Evolutionary conservation across 805 yeast genomes (phyloP).

Genomic region (Candida broadrunensis): DNA sequence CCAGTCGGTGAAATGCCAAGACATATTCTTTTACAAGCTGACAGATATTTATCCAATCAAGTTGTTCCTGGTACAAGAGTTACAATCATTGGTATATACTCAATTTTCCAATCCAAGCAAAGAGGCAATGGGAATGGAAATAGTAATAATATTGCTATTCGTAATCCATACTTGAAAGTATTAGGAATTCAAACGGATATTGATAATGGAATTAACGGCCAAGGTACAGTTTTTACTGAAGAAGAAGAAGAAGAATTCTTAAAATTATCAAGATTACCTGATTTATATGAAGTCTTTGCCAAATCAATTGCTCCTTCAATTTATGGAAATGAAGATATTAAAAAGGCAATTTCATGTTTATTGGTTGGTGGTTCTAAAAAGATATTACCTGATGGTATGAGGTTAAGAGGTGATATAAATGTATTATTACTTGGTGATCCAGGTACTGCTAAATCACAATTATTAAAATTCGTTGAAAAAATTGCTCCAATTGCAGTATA

Average conservation of each 20-base stretch:
- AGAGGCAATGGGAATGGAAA: constrained; percentile 40
- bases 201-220: constrained; percentile 64
- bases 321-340: constrained; percentile 90
- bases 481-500: constrained; percentile 92
- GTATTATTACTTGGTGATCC: constrained; percentile 95
- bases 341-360: constrained; percentile 88
- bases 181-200: constrained; percentile 83
- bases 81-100: constrained; percentile 87
- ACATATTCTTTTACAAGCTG: constrained; percentile 82
- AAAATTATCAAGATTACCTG: constrained; percentile 75
- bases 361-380: constrained; percentile 94
- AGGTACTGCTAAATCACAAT: constrained; percentile 97
- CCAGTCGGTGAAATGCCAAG: constrained; percentile 99
- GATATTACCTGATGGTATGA: constrained; percentile 90
- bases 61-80: constrained; percentile 96
- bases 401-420: constrained; percentile 95
- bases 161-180: constrained; percentile 87
- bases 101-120: constrained; percentile 75
- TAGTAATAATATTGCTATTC: constrained; percentile 74
- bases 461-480: constrained; percentile 91
- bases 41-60: constrained; percentile 82
- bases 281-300: constrained; percentile 81
- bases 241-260: constrained; percentile 93
- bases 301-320: constrained; percentile 94
- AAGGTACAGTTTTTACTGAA: constrained; percentile 65